A percentile compares a stretch with the other conserved stretches of the same genome.
Evolutionary conservation across 768 basidiomycete genomes (phyloP).

Genomic region (Psilocybe sp.): DNA sequence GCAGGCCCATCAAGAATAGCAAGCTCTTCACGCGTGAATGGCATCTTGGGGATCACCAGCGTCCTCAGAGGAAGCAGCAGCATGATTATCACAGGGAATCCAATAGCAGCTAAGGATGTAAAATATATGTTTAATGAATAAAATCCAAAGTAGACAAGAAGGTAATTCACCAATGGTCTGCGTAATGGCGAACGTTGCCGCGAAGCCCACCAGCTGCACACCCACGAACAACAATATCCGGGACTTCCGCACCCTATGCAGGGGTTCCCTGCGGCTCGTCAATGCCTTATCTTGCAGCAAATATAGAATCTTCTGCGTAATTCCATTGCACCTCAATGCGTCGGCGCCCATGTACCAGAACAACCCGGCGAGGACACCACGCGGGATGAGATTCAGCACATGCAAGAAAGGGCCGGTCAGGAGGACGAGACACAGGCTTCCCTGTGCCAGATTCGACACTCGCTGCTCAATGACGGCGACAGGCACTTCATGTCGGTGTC

Average conservation of each 20-base stretch:
- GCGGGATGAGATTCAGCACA: constrained; percentile 74
- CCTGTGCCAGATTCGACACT: constrained; percentile 88
- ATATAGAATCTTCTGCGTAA: constrained; percentile 78
- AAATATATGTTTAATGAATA: constrained; percentile 6
- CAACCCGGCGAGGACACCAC: constrained; percentile 80
- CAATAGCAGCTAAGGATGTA: constrained; percentile 67
- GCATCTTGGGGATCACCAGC: constrained; percentile 66
- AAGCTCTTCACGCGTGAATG: constrained; percentile 78
- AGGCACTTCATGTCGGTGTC: constrained; percentile 46
- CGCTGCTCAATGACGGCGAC: constrained; percentile 87
- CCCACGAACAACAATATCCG: constrained; percentile 68
- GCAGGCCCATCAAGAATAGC: constrained; percentile 86
- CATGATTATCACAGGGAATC: constrained; percentile 87
- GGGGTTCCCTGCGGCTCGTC: constrained; percentile 64
- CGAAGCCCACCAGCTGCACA: constrained; percentile 82
- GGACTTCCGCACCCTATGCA: constrained; percentile 70
- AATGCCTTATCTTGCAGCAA: constrained; percentile 70
- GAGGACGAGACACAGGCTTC: constrained; percentile 72
- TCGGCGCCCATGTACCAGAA: constrained; percentile 96
- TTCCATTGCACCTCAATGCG: constrained; percentile 77
- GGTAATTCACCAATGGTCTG: constrained; percentile 73
- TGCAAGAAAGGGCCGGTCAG: constrained; percentile 82
- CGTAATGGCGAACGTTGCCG: constrained; percentile 84
- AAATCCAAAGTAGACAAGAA: not conserved
- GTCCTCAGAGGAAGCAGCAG: constrained; percentile 76